Evolutionary conservation across 768 basidiomycete species (phyloP), one percentile per base, ranked within the genome.

Genomic region (Lactarius sp.): DNA sequence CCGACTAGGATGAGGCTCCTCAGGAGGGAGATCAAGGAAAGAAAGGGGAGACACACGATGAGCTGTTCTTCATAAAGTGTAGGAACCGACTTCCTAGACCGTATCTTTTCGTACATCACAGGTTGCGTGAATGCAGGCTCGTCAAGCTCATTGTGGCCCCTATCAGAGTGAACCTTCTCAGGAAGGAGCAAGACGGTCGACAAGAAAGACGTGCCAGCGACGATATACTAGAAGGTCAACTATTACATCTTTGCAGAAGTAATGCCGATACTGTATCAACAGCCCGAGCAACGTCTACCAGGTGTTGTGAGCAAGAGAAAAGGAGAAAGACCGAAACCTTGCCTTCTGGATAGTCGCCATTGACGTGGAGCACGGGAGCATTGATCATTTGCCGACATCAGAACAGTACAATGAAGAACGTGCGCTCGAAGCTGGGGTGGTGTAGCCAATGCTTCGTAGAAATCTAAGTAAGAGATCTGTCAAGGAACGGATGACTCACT

Each of bases 181-280:
- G 49, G 16, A 14, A 31, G 37, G 0, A 14, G 44, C 13, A 20
- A 65, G 52, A 18, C 22, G 3, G n/a, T 5, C 27, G 4, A 37
- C 8, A 46, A 13, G 52, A 33, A 46, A 16, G 33, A 70, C 81
- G 37, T 67, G 85, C 87, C 90, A 91, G 70, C 92, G 81, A 31
- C 94, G 83, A 71, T 96, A 96, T 2, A 93, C 92, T 69, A 97
- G 80, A 44, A 96, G 73, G 74, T 97, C 94, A 16, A 97, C 83
- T 59, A 95, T 88, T 64, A 94, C 85, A 71, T 95, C 94, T 80
- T 92, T 93, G 64, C 90, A 82, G 80, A 96, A 96, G 73, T 89
- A 79, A 70, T 91, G 85, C 54, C 93, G 77, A 70, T 94, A 96
- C 66, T 84, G 82, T 82, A 65, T 92, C 85, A 75, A 96, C 82